These are phyloP conservation scores for Tetracladium setigerum DNA, from an alignment of 495 filamentous ascomycete genomes.

Conservation along the genomic window DNA sequence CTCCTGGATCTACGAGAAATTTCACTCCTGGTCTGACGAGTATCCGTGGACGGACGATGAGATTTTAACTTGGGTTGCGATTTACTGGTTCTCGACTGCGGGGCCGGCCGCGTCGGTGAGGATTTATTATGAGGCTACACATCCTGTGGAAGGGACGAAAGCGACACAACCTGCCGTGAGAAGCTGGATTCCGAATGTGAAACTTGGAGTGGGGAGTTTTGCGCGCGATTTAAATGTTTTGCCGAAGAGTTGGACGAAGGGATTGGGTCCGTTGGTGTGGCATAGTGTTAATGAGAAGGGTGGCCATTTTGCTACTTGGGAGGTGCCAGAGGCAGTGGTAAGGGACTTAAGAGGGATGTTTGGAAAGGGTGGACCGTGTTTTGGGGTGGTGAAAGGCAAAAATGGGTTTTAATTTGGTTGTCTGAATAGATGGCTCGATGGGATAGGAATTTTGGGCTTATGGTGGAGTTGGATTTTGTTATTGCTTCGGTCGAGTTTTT, in stretches of 20 bases:
- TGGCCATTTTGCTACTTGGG: constrained; percentile 59
- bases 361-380: constrained; percentile 31
- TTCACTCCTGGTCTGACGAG: constrained; percentile 57
- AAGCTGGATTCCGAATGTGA: constrained; percentile 31
- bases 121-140: constrained; percentile 53
- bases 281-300: constrained; percentile 43
- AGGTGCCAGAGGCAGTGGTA: constrained; percentile 45
- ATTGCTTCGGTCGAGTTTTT: too few relatives aligned
- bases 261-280: constrained; percentile 45
- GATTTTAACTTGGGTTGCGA: constrained; percentile 56
- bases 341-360: constrained; percentile 52
- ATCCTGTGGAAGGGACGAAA: too few relatives aligned
- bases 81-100: constrained; percentile 52
- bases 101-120: constrained; percentile 44
- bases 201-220: constrained; percentile 46
- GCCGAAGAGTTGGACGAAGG: constrained; percentile 40
- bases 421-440: too few relatives aligned
- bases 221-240: constrained; percentile 41
- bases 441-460: too few relatives aligned
- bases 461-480: too few relatives aligned
- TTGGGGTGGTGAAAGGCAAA: constrained; percentile 12
- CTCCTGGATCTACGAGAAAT: constrained; percentile 66
- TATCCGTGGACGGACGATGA: constrained; percentile 65
- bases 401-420: too few relatives aligned
- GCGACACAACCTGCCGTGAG: constrained; percentile 14